These are phyloP conservation scores for Rhodomyrtus psidioides DNA, from an alignment of 441 rosid species.

Conservation along the genomic window DNA sequence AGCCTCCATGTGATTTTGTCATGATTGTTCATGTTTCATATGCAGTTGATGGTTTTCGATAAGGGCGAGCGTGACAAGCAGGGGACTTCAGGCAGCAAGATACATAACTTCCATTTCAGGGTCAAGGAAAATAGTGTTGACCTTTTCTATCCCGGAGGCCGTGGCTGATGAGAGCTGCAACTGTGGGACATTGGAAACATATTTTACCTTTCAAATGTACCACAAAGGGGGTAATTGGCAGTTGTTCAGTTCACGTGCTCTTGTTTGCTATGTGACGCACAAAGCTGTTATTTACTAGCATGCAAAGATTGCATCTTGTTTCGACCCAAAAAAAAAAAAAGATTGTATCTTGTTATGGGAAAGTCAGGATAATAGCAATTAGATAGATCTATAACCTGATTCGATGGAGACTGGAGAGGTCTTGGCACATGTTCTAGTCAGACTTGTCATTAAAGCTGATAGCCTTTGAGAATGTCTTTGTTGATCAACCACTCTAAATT, in stretches of 20 bases:
- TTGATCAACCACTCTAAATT: neutral
- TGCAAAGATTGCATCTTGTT: neutral
- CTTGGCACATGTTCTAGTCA: neutral
- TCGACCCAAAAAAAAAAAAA: too few relatives aligned
- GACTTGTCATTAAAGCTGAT: neutral
- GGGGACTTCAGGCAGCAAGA: constrained; percentile 35
- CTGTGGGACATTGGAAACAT: neutral
- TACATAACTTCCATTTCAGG: constrained; percentile 71
- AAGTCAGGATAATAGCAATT: neutral
- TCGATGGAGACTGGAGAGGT: neutral
- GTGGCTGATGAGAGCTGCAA: neutral
- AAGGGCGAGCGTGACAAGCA: constrained; percentile 19
- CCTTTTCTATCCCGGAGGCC: constrained; percentile 71
- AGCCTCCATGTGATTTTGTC: neutral
- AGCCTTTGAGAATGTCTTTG: neutral
- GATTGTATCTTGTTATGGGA: neutral
- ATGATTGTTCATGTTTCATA: neutral
- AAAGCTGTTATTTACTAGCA: neutral
- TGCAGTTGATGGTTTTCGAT: constrained; percentile 63
- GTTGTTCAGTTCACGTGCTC: neutral
- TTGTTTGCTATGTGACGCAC: neutral
- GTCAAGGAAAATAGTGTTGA: constrained; percentile 68
- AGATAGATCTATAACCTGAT: neutral
- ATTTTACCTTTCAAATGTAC: neutral
- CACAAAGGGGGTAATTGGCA: neutral